Conservation (phyloP, 2,329 filamentous ascomycete genomes). For the Fusarium duplospermum region DNA sequence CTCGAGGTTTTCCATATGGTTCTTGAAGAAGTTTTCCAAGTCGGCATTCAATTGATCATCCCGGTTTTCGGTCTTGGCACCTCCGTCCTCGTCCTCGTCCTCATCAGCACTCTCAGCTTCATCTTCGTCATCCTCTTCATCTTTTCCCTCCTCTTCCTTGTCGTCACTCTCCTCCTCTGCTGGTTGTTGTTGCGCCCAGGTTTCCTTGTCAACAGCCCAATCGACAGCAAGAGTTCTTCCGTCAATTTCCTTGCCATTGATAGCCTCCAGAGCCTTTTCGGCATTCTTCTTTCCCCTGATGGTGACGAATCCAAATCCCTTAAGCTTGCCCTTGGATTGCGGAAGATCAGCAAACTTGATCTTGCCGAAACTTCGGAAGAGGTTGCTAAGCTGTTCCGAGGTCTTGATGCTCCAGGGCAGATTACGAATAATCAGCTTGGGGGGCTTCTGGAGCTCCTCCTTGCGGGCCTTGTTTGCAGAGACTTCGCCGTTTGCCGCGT, state of each 20-base stretch:
- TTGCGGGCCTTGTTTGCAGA: constrained; percentile 66
- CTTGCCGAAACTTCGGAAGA: constrained; percentile 92
- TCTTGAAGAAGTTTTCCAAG: constrained; percentile 68
- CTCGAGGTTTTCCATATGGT: constrained; percentile 67
- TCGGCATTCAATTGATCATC: constrained; percentile 58
- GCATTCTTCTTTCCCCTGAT: constrained; percentile 91
- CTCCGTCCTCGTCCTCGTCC: constrained; percentile 46
- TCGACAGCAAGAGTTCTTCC: constrained; percentile 92
- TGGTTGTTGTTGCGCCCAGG: constrained; percentile 77
- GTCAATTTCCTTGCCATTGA: constrained; percentile 93
- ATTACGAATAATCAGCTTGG: constrained; percentile 90
- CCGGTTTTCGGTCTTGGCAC: constrained; percentile 49
- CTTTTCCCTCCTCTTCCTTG: constrained; percentile 56
- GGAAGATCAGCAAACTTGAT: constrained; percentile 89
- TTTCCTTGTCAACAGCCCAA: constrained; percentile 93
- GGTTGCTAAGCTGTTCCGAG: constrained; percentile 78
- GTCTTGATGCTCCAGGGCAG: constrained; percentile 95
- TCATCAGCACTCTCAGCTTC: constrained; percentile 39
- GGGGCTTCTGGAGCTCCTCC: constrained; percentile 69
- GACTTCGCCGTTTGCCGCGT: constrained; percentile 58
- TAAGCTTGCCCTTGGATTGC: constrained; percentile 78
- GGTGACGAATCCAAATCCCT: constrained; percentile 93
- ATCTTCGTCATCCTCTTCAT: constrained; percentile 52
- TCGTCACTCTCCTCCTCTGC: constrained; percentile 51
- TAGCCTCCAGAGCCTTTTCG: constrained; percentile 82